phyloP scores from a whole-genome alignment of 2,329 filamentous ascomycete genomes.

The Cladorrhinum sp. region DNA sequence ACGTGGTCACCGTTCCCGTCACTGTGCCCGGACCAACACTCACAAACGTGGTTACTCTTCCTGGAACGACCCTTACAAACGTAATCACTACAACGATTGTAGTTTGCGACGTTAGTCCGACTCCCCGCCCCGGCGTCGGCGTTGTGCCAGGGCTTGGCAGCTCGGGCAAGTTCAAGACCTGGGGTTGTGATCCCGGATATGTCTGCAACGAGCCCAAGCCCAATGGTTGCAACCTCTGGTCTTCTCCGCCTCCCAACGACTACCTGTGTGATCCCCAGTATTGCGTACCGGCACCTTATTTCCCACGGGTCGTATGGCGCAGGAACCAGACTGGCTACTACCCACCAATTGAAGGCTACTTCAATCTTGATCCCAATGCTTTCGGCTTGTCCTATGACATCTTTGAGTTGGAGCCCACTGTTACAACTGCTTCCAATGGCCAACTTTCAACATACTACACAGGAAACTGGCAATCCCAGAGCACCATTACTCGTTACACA shows the following conservation, averaged over 20 bases:
- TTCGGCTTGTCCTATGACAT: slow-evolving; percentile 65
- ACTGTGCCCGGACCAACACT: slow-evolving; percentile 23
- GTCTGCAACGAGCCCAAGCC: slow-evolving; percentile 54
- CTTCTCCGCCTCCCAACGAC: slow-evolving; percentile 41
- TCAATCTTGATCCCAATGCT: slow-evolving; percentile 58
- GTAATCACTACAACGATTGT: slow-evolving; percentile 36
- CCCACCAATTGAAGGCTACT: slow-evolving; percentile 55
- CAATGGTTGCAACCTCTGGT: slow-evolving; percentile 49
- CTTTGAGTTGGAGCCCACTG: slow-evolving; percentile 46
- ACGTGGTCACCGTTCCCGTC: slow-evolving; percentile 29
- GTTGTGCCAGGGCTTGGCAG: not conserved
- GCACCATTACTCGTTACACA: slow-evolving; percentile 41
- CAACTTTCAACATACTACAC: slow-evolving; percentile 47
- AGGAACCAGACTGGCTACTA: slow-evolving; percentile 48
- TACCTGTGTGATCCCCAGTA: slow-evolving; percentile 46
- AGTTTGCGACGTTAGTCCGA: slow-evolving; percentile 44
- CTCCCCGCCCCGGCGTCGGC: slow-evolving; percentile 19
- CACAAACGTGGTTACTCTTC: slow-evolving; percentile 23
- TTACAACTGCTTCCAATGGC: slow-evolving; percentile 34
- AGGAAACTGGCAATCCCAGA: slow-evolving; percentile 54
- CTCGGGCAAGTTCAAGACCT: slow-evolving; percentile 34
- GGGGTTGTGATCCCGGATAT: slow-evolving; percentile 52
- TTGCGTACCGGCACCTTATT: slow-evolving; percentile 43
- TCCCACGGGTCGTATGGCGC: slow-evolving; percentile 41
- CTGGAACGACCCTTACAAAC: slow-evolving; percentile 30